These are phyloP conservation scores for Cercospora citrullina DNA, from an alignment of 2,329 filamentous ascomycete species.

Conservation along the genomic window DNA sequence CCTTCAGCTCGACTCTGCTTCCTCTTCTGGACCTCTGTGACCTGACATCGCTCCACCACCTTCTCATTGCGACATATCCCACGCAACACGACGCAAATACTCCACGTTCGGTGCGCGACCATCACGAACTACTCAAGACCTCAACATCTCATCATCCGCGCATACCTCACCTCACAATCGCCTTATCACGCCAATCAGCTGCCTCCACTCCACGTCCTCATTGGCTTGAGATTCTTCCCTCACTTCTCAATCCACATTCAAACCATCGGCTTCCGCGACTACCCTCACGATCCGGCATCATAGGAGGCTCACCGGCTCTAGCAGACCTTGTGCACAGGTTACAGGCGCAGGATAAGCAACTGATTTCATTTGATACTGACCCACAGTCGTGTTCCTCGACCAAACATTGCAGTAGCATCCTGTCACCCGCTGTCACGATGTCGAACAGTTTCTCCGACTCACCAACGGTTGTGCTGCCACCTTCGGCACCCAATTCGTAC, in stretches of 20 bases:
- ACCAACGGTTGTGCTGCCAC: constrained; percentile 49
- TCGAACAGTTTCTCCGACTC: constrained; percentile 47
- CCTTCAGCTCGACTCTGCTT: not conserved
- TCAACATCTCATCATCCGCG: not conserved
- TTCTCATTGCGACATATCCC: not conserved
- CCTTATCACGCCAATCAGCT: not conserved
- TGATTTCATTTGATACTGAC: constrained; percentile 38
- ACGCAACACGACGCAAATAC: not conserved
- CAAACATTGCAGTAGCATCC: not conserved
- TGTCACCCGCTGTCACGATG: constrained; percentile 21
- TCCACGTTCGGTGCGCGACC: not conserved
- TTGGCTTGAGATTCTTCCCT: not conserved
- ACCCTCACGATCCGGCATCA: constrained; percentile 23
- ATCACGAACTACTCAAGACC: not conserved
- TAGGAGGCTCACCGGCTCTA: constrained; percentile 35
- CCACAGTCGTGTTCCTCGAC: not conserved
- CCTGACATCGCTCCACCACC: not conserved
- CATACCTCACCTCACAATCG: not conserved
- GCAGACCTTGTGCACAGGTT: constrained; percentile 29
- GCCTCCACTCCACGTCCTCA: not conserved
- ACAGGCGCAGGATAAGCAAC: constrained; percentile 32
- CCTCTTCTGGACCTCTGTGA: too few species aligned
- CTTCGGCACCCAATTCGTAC: constrained; percentile 42
- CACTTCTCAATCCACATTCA: not conserved
- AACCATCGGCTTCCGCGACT: not conserved